A percentile compares a stretch with the other conserved stretches of the same genome.
These are phyloP conservation scores for Cordyceps sp. DNA, from an alignment of 2,329 filamentous ascomycete species.

Conservation along the genomic window DNA sequence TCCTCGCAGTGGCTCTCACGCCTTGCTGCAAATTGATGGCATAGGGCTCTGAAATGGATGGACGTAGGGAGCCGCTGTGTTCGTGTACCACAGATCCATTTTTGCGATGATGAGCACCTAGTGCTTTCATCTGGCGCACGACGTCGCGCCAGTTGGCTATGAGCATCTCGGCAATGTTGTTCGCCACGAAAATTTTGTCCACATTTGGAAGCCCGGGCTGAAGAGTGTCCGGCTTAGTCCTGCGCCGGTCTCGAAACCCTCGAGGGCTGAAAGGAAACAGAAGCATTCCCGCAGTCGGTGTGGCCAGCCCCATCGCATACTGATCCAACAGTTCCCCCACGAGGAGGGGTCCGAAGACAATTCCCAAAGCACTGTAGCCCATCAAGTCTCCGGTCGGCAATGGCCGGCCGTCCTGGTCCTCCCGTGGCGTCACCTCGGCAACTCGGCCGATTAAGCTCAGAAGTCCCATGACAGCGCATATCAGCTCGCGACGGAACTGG, in stretches of 20 bases:
- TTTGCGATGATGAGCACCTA: slow-evolving; percentile 16
- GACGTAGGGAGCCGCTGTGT: slow-evolving; percentile 11
- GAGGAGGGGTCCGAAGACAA: slow-evolving; percentile 48
- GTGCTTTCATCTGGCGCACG: slow-evolving; percentile 38
- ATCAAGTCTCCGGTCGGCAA: slow-evolving; percentile 41
- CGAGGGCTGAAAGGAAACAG: slow-evolving; percentile 26
- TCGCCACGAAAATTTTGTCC: slow-evolving; percentile 41
- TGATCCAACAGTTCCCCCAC: slow-evolving; percentile 38
- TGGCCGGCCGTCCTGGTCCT: slow-evolving; percentile 33
- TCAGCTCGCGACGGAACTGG: slow-evolving; percentile 42
- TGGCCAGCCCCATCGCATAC: slow-evolving; percentile 29
- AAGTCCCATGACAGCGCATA: slow-evolving; percentile 51
- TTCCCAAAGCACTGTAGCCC: slow-evolving; percentile 45
- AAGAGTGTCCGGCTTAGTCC: slow-evolving; percentile 4
- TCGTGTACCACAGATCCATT: slow-evolving; percentile 6
- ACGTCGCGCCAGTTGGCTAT: slow-evolving; percentile 49
- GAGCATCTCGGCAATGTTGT: slow-evolving; percentile 46
- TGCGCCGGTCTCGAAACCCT: slow-evolving; percentile 15
- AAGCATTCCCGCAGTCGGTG: slow-evolving; percentile 22
- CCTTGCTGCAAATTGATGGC: slow-evolving; percentile 7
- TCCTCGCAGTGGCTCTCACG: slow-evolving; percentile 2
- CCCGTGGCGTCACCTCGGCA: slow-evolving; percentile 34
- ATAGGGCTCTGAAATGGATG: slow-evolving; percentile 24
- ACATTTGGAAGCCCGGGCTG: slow-evolving; percentile 16
- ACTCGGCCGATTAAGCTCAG: slow-evolving; percentile 42